Base-by-base conservation (phyloP, 2,329 filamentous ascomycete species). In the Cladosporium velox region DNA sequence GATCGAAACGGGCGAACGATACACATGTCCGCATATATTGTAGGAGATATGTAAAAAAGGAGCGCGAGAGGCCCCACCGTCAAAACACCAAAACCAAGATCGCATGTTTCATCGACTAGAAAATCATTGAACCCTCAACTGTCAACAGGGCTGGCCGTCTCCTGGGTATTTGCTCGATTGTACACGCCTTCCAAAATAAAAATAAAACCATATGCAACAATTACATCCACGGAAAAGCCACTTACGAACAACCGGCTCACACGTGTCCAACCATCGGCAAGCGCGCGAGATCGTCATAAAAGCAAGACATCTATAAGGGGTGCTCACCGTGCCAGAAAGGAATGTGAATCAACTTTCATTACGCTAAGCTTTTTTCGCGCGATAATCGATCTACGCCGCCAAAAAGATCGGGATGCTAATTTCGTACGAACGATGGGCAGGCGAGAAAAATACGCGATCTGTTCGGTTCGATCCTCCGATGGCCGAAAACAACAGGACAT, bases 271-370 rank as follows among this genome's bases (percentile, higher is more conserved):
- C 6, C 41, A 21, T 8, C 41, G 18, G 41, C 41, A 41, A 5
- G 6, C 11, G 18, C 32, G 15, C 52, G 28, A 34, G 52, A 55
- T 55, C 52, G 52, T 30, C 52, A 55, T 55, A 55, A 4, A 21
- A 34, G 7, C 18, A 34, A 55, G 8, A 11, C 14, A 11, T 3
- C 52, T 55, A 55, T 55, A 34, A 55, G 52, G 52, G 52, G 52
- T 18, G 4, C 15, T 2, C 18, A 15, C 5, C 3, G 12, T 5
- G 15, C 28, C 21, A 6, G 24, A 30, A 34, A n/a, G 12, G 3
- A 21, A 55, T 34, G 30, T 55, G 52, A 55, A 32, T 32, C 52
- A 55, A 21, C 30, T 21, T 55, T 55, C 52, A 55, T 55, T 55
- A 55, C 52, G 52, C 52, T 55, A 55, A 55, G 41, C 41, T 21